These are phyloP conservation scores for Phellinidium pouzarii DNA, from an alignment of 1,284 basidiomycete species.

Conservation along the genomic window DNA sequence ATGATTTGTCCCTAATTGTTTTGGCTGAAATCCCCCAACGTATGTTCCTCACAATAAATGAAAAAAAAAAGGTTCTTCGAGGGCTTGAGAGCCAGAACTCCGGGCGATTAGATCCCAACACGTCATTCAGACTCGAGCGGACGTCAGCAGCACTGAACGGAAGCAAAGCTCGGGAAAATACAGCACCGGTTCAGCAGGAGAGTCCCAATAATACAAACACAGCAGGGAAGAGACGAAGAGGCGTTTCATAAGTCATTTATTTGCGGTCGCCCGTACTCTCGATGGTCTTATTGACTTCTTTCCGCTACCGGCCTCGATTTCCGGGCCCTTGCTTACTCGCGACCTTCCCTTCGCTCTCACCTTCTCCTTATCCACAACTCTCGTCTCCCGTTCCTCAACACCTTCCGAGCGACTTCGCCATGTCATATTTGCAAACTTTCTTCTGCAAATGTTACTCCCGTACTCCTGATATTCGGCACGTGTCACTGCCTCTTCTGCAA, in stretches of 20 bases:
- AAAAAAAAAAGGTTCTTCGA: too few species aligned
- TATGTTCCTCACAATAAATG: too few species aligned
- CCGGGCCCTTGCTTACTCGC: not conserved
- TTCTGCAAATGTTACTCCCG: conserved; percentile 66
- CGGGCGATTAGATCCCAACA: too few species aligned
- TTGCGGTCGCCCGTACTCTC: not conserved
- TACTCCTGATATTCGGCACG: conserved; percentile 77
- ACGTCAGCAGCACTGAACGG: too few species aligned
- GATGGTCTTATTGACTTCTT: not conserved
- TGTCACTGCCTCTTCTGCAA: conserved; percentile 53
- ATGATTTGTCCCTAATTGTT: too few species aligned
- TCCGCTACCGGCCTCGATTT: not conserved
- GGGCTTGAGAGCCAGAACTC: too few species aligned
- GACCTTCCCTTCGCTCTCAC: not conserved
- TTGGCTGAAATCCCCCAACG: too few species aligned
- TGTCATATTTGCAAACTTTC: conserved; percentile 44
- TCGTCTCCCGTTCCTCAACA: not conserved
- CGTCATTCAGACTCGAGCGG: too few species aligned
- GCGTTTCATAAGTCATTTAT: not conserved
- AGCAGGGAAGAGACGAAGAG: not conserved
- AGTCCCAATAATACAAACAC: too few species aligned
- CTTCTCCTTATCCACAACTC: not conserved
- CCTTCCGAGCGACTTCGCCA: conserved; percentile 4
- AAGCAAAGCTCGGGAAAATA: too few species aligned
- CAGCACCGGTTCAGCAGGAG: too few species aligned